These are phyloP conservation scores for Crithidia brevicula DNA, from an alignment of 208 protist genomes.

Conservation along the genomic window DNA sequence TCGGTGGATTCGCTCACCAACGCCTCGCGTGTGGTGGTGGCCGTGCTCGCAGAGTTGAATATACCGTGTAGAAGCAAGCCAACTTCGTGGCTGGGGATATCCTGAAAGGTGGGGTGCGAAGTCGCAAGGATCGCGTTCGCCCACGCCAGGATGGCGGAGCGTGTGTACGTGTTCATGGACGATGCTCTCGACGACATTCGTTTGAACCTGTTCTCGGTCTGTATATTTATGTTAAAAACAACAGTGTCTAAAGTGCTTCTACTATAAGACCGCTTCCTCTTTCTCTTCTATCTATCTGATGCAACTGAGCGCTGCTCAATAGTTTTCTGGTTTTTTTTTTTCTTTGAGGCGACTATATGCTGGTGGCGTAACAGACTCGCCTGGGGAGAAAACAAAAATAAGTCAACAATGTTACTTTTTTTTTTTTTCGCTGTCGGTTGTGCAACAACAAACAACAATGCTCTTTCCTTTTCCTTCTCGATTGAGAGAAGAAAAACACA, in stretches of 20 bases:
- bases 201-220: too few species aligned
- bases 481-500: too few species aligned
- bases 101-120: slow-evolving; percentile 47
- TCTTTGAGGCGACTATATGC: not conserved
- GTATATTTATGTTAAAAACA: too few species aligned
- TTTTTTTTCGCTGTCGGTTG: not conserved
- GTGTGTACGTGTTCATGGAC: slow-evolving; percentile 42
- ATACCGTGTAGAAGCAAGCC: slow-evolving; percentile 77
- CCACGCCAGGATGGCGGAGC: slow-evolving; percentile 68
- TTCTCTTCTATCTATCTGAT: too few species aligned
- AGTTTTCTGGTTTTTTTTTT: too few species aligned
- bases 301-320: too few species aligned
- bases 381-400: not conserved
- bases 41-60: slow-evolving; percentile 20
- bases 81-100: slow-evolving; percentile 63
- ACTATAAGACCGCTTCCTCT: too few species aligned
- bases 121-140: slow-evolving; percentile 48
- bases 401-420: not conserved
- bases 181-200: slow-evolving; percentile 9
- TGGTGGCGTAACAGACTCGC: too few species aligned
- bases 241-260: too few species aligned
- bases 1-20: not conserved
- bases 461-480: too few species aligned
- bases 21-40: not conserved
- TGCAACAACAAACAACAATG: not conserved